Evolutionary conservation across 331 rosid genomes (phyloP), one percentile per base, ranked within the genome.

Genomic region (Pyrus hybrid): DNA sequence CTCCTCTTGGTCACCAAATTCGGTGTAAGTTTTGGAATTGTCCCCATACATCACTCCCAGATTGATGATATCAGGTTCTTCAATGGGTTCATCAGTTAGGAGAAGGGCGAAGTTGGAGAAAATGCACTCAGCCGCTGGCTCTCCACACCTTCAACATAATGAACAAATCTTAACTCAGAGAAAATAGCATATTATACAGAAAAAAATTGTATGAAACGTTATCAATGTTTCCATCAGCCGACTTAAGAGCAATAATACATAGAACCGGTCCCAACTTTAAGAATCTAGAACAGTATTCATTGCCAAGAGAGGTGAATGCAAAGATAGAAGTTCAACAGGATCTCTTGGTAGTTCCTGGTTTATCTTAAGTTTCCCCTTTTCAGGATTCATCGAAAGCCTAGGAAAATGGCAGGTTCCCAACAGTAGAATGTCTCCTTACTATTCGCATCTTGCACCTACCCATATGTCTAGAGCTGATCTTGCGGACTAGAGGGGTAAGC

Each of bases 81-180:
- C 78, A 63, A 90, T 6, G 9, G 89, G 97, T 71, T 94, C 93
- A 49, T 92, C 96, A 2, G 85, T 74, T 76, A 94, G 91, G 80
- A 91, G 79, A 63, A 94, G 84, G 5, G 95, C 74, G 83, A 94
- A 90, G 81, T 92, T 87, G 1, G 90, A 86, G 88, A 91, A 94
- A 78, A 94, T 75, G 67, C 88, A 23, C 88, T 91, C 86, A 5
- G 90, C 92, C 58, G 92, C 86, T 13, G 92, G 89, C 71, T 80
- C 82, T 63, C 95, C 82, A 74, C 99, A 94, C 86, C 99, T 94
- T 85, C 81, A 84, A 80, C 28, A 68, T 14, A 79, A 41, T 77
- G 72, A 69, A 74, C 62, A 67, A 62, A 73, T 41, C 43, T 33
- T 72, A 75, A 61, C 78, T 61, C 54, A 74, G 45, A 82, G 57